Base-by-base conservation (phyloP, 306 rosid species). In the Quercus cerris region DNA sequence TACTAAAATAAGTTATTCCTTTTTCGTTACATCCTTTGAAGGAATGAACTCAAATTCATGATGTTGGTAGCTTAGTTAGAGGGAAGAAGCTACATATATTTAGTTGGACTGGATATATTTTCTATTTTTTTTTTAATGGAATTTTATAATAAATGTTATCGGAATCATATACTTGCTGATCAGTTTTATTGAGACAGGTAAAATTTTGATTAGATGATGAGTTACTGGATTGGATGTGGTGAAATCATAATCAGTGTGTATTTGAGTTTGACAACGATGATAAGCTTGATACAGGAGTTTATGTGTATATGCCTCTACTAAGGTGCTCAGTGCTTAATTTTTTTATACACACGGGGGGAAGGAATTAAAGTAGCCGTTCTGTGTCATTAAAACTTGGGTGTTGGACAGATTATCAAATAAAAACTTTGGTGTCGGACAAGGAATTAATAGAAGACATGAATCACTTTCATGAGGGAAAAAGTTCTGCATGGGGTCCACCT, bases 1-100 rank as follows among this genome's bases (percentile, higher is more conserved):
- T 84, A 80, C 83, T 38, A 78, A 82, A 66, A 14, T 74, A 70
- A 83, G 91, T 85, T 85, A 81, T 80, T 86, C 68, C 68, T 38
- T 80, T 88, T 86, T 85, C 81, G 84, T 82, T 79, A 84, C 92
- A 81, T 81, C 87, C 91, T 80, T 66, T 77, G n/a, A 62, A 67
- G 70, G 85, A 83, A 86, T 87, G 88, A 86, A 86, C 85, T 66
- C 63, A 70, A 74, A 86, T 73, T 80, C 84, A 85, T 86, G 83
- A 70, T 70, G 84, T 76, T 76, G 76, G 79, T 87, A 78, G 87
- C 76, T 84, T 69, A 33, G 79, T 63, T 81, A 49, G 55, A 70
- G 70, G 64, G 78, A 69, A 75, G 74, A 80, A 56, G 82, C 78
- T 71, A 79, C 78, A 71, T 62, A 73, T 85, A 68, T 69, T 80